Conservation (phyloP, 2,329 filamentous ascomycete genomes). For the Mariannaea elegans region DNA sequence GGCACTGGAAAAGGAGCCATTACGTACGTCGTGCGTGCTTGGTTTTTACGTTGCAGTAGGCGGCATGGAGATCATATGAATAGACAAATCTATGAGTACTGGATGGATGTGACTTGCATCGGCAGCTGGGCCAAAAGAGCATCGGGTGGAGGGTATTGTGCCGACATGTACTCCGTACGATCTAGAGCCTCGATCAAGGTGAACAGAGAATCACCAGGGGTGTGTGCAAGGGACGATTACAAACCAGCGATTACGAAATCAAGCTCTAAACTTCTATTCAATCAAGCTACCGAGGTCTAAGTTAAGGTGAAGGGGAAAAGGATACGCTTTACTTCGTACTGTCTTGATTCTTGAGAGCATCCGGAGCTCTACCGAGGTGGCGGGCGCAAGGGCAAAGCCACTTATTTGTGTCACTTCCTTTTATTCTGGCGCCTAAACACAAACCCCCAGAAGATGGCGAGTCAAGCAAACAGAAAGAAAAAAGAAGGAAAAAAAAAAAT, state of each 20-base stretch:
- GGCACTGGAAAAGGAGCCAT: constrained; percentile 30
- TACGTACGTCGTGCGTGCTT: constrained; percentile 33
- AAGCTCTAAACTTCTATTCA: constrained; percentile 4
- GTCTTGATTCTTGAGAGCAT: background rate
- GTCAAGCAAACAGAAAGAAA: constrained; percentile 11
- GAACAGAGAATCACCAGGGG: constrained; percentile 9
- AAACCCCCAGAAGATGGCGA: constrained; percentile 11
- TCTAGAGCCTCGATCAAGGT: constrained; percentile 4
- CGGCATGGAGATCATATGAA: background rate
- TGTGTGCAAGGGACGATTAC: constrained; percentile 12
- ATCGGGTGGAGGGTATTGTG: background rate
- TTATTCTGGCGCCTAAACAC: background rate
- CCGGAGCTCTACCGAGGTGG: constrained; percentile 15
- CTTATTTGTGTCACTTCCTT: background rate
- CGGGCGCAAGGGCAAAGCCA: constrained; percentile 7
- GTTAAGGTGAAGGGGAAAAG: background rate
- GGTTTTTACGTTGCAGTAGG: constrained; percentile 20
- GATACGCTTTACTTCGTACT: background rate
- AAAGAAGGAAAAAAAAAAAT: constrained; percentile 9
- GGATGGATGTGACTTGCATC: background rate
- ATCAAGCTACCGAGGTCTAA: constrained; percentile 7
- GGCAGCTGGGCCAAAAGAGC: constrained; percentile 2
- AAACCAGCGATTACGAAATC: constrained; percentile 10
- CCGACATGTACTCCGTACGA: background rate
- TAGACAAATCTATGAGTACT: background rate